Evolutionary conservation across 139 green algal genomes (phyloP), one percentile per base, ranked within the genome.

Genomic region (Edaphochlamys debaryana): DNA sequence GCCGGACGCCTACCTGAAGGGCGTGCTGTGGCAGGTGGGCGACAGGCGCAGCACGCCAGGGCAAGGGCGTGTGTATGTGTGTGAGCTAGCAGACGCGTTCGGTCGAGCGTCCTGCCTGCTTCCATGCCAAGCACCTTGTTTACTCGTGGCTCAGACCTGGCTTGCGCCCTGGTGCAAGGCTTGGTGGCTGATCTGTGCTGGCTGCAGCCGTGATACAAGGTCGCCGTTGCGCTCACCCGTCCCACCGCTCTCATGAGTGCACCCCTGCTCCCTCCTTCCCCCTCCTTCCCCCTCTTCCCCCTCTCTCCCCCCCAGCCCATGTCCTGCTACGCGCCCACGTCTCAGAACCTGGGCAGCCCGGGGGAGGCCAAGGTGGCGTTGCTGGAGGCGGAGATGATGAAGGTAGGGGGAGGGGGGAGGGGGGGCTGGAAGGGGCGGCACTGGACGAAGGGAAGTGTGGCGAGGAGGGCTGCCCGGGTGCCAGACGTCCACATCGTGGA

Each of bases 1-100:
- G 0, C 75, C 75, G 9, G 75, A 81, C 67, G 60, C 60, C 3
- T 81, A 81, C 42, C 15, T 19, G 0, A 42, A 42, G 4, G 75
- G 75, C 68, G 60, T 81, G 30, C 62, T 81, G 3, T 81, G 75
- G 75, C 75, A 81, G 75, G 75, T 81, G 60, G 3, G 58, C 15
- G 29, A 54, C 48, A 54, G 48, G 11, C 27, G 9, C 54, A n/a
- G 54, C 3, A 34, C 3, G 27, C 13, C 17, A 36, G 17, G 27
- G 17, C 8, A 9, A 4, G 58, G 17, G 23, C 27, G 4, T 32
- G 58, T 4, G 58, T 66, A 27, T 66, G 2, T 4, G 58, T 32
- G 58, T 66, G 58, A 22, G 54, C n/a, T n/a, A n/a, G n/a, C n/a
- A n/a, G 50, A 58, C 15, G 50, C 20, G 54, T 63, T 29, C 54